phyloP scores from a whole-genome alignment of 352 stramenopile genomes.

The Phytophthora fragariae region DNA sequence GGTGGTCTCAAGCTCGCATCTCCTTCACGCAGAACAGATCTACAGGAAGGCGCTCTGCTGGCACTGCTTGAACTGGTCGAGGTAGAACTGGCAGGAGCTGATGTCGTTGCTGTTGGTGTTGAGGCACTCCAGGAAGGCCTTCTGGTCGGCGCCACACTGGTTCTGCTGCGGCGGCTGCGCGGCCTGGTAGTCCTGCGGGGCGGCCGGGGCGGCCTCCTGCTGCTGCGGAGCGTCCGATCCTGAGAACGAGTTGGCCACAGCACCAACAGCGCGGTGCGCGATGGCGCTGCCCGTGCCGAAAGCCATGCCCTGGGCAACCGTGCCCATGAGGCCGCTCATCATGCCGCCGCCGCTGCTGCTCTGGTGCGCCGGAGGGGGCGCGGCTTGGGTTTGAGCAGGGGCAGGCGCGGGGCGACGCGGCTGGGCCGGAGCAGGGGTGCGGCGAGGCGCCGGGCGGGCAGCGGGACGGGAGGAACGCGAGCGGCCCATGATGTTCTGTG shows the following conservation, averaged over 20 bases:
- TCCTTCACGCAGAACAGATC: conserved; percentile 12
- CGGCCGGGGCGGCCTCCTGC: conserved; percentile 38
- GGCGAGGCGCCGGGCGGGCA: conserved; percentile 44
- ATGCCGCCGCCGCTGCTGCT: conserved; percentile 83
- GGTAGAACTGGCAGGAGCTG: conserved; percentile 88
- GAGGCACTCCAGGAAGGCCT: conserved; percentile 86
- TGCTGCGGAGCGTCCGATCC: conserved; percentile 59
- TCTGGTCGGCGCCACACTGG: conserved; percentile 79
- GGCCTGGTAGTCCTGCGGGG: conserved; percentile 33
- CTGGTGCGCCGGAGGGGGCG: conserved; percentile 58
- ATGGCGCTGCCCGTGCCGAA: conserved; percentile 98
- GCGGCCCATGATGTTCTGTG: conserved; percentile 59
- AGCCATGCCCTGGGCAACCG: conserved; percentile 97
- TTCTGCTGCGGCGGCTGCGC: conserved; percentile 52
- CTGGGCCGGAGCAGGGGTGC: conserved; percentile 53
- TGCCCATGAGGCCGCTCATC: conserved; percentile 95
- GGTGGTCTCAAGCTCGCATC: conserved; percentile 9
- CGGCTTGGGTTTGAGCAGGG: conserved; percentile 59
- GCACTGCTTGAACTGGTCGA: conserved; percentile 91
- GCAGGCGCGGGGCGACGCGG: conserved; percentile 52
- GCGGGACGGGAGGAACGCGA: conserved; percentile 68
- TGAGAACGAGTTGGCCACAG: conserved; percentile 74
- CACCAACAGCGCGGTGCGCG: conserved; percentile 92
- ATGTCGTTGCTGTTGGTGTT: conserved; percentile 91
- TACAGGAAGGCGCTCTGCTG: conserved; percentile 77